Conservation (phyloP, 106 monocot genomes). For the Gastrodia elata region DNA sequence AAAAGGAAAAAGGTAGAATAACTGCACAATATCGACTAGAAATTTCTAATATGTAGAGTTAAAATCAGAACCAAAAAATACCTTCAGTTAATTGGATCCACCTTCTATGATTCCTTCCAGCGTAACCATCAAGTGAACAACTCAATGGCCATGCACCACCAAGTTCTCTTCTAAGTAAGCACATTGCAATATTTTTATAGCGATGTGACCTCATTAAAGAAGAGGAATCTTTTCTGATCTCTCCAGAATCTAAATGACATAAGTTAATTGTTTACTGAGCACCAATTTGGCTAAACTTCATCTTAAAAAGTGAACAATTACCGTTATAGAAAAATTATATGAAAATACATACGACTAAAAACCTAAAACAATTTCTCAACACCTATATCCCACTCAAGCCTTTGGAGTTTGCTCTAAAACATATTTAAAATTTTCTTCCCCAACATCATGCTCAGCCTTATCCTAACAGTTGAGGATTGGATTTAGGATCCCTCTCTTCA, state of each 20-base stretch:
- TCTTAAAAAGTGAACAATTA: background rate
- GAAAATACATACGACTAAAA: background rate
- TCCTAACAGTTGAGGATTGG: too few relatives aligned
- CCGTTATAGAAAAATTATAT: background rate
- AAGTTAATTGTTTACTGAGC: conserved; percentile 7
- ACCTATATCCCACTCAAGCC: background rate
- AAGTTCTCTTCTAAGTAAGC: conserved; percentile 53
- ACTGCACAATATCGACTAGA: background rate
- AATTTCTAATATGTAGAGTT: background rate
- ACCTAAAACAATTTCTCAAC: background rate
- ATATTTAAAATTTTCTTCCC: background rate
- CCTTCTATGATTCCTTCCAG: conserved; percentile 39
- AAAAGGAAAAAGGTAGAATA: background rate
- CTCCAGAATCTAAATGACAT: conserved; percentile 7
- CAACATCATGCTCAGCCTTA: too few relatives aligned
- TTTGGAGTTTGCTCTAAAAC: background rate
- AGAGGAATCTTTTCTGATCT: conserved; percentile 7
- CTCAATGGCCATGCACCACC: conserved; percentile 37
- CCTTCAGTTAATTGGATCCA: conserved; percentile 66
- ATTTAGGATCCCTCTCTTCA: too few relatives aligned
- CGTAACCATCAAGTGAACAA: conserved; percentile 26
- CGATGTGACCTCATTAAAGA: conserved; percentile 1
- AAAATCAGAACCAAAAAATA: background rate
- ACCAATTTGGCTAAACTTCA: background rate
- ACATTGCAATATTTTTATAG: conserved; percentile 37